phyloP scores from a whole-genome alignment of 2,329 filamentous ascomycete genomes.

The Fusarium newnesense region DNA sequence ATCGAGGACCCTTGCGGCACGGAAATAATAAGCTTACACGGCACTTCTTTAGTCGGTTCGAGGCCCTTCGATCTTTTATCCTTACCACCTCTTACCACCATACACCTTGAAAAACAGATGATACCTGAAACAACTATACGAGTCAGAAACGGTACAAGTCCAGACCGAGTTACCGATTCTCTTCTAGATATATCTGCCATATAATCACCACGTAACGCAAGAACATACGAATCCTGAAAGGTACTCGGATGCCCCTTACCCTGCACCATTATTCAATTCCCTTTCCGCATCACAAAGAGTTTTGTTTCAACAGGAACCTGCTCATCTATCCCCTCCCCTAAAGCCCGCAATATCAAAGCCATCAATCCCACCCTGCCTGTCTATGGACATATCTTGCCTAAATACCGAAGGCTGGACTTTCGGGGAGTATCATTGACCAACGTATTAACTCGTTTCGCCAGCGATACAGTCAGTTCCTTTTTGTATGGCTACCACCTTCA shows the following conservation, averaged over 20 bases:
- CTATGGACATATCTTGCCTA: slow-evolving; percentile 1
- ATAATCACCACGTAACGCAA: neutral
- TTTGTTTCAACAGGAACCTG: slow-evolving; percentile 17
- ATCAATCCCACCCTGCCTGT: slow-evolving; percentile 11
- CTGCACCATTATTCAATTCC: slow-evolving; percentile 8
- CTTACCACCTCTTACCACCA: neutral
- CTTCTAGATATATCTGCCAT: neutral
- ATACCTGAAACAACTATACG: neutral
- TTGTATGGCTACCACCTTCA: neutral
- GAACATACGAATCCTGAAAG: neutral
- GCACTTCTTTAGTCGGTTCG: neutral
- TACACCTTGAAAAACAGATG: neutral
- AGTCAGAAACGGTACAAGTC: neutral
- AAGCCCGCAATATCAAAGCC: slow-evolving; percentile 16
- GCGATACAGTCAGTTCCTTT: neutral
- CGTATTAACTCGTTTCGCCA: neutral
- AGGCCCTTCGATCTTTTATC: neutral
- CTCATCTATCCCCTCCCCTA: slow-evolving; percentile 24
- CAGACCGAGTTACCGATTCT: neutral
- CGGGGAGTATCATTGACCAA: neutral
- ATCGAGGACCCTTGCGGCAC: neutral
- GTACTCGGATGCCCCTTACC: slow-evolving; percentile 8
- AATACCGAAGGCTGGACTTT: slow-evolving; percentile 2
- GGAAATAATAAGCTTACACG: neutral
- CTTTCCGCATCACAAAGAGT: slow-evolving; percentile 29